A percentile compares a stretch with the other conserved stretches of the same genome.
Conservation (phyloP, 495 filamentous ascomycete species). For the Aspergillus avenaceus region DNA sequence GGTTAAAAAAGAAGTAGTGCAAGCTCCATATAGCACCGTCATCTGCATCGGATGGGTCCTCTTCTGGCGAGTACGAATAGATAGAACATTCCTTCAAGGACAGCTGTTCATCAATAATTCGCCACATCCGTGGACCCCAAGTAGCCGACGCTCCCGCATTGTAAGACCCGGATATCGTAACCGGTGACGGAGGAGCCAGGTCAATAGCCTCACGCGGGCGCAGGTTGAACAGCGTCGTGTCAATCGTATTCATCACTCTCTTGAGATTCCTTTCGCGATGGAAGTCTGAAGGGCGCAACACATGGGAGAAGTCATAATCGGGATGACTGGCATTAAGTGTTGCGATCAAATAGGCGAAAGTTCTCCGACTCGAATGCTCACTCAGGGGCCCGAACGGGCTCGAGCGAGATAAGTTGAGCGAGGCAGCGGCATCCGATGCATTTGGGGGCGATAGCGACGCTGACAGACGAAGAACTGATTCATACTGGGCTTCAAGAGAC, state of each 20-base stretch:
- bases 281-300: conserved; percentile 84
- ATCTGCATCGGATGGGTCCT: conserved; percentile 85
- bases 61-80: conserved; percentile 79
- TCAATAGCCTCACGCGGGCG: conserved; percentile 55
- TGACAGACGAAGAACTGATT: conserved; percentile 75
- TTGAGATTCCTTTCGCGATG: conserved; percentile 69
- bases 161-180: conserved; percentile 41
- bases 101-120: conserved; percentile 89
- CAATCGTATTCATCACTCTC: conserved; percentile 76
- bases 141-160: conserved; percentile 34
- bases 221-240: conserved; percentile 79
- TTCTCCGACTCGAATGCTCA: conserved; percentile 80
- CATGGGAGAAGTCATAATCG: conserved; percentile 95
- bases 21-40: conserved; percentile 90
- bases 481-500: conserved; percentile 83
- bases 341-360: conserved; percentile 93
- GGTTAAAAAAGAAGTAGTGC: conserved; percentile 98
- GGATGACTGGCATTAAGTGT: conserved; percentile 96
- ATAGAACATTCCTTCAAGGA: conserved; percentile 74
- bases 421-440: conserved; percentile 43
- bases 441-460: conserved; percentile 77
- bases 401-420: conserved; percentile 72
- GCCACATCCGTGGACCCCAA: conserved; percentile 89
- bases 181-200: conserved; percentile 43
- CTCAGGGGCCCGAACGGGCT: conserved; percentile 88